A percentile compares a stretch with the other conserved stretches of the same genome.
Conservation (phyloP, 257 asterid species). For the Lithospermum erythrorhizon region DNA sequence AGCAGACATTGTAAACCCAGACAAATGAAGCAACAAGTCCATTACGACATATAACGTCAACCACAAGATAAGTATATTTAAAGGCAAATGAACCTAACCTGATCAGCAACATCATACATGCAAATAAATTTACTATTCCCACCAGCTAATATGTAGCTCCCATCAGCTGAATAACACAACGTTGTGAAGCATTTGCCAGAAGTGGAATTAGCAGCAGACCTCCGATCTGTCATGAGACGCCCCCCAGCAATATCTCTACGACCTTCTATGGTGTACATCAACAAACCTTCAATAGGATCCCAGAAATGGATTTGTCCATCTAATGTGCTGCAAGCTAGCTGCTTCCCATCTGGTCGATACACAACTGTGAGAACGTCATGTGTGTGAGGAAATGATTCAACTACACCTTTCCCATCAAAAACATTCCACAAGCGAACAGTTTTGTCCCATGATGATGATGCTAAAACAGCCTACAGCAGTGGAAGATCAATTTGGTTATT, state of each 20-base stretch:
- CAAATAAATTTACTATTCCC: constrained; percentile 93
- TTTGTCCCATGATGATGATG: constrained; percentile 99
- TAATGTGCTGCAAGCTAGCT: constrained; percentile 86
- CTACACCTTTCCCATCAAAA: constrained; percentile 85
- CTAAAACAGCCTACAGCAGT: constrained; percentile 52
- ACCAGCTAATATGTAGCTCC: constrained; percentile 91
- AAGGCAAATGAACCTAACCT: constrained; percentile 41
- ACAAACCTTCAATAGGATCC: constrained; percentile 78
- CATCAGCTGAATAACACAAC: constrained; percentile 92
- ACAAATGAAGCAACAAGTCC: too few relatives aligned
- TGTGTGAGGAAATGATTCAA: constrained; percentile 77
- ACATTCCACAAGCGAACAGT: constrained; percentile 92
- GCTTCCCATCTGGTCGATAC: constrained; percentile 95
- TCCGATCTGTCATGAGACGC: constrained; percentile 95
- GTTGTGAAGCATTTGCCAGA: constrained; percentile 92
- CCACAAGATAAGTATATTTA: background rate
- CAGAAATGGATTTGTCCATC: constrained; percentile 96
- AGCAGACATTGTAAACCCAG: too few relatives aligned
- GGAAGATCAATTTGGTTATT: constrained; percentile 7
- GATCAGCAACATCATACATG: constrained; percentile 93
- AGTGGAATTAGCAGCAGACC: constrained; percentile 17
- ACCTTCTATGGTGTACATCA: constrained; percentile 91
- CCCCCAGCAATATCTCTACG: constrained; percentile 98
- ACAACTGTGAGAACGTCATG: constrained; percentile 87
- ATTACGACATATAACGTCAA: background rate